phyloP scores from a whole-genome alignment of 345 rosid species.

The Triadica sebifera region DNA sequence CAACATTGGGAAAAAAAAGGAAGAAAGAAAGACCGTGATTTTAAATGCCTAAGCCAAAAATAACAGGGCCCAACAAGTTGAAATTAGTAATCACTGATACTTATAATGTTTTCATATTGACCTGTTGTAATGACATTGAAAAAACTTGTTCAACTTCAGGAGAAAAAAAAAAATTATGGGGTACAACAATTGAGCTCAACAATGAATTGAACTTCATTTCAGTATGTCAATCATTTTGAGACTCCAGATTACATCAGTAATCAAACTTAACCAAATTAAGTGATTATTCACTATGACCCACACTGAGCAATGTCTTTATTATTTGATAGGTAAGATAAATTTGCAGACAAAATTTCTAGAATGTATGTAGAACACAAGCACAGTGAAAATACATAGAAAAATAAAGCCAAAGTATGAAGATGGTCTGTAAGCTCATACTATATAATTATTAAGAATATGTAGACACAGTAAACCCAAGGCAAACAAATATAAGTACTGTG shows the following conservation, averaged over 20 bases:
- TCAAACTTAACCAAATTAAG: not conserved
- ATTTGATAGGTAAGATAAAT: not conserved
- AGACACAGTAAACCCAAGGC: not conserved
- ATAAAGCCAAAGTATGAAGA: not conserved
- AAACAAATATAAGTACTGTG: not conserved
- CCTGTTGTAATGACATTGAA: not conserved
- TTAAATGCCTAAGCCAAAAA: not conserved
- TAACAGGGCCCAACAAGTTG: not conserved
- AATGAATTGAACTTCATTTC: too few species aligned
- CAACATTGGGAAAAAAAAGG: constrained; percentile 6
- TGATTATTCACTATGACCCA: not conserved
- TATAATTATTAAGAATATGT: not conserved
- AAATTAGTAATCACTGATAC: not conserved
- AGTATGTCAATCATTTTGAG: not conserved
- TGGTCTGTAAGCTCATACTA: not conserved
- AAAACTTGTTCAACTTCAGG: not conserved
- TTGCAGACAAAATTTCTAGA: not conserved
- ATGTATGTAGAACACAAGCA: not conserved
- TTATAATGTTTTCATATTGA: not conserved
- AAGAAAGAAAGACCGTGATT: not conserved
- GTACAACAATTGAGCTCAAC: not conserved
- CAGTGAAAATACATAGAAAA: not conserved
- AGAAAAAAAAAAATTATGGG: not conserved
- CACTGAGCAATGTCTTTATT: not conserved
- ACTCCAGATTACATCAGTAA: not conserved